These are phyloP conservation scores for Lachancea mirantina DNA, from an alignment of 805 yeast species.

Conservation along the genomic window DNA sequence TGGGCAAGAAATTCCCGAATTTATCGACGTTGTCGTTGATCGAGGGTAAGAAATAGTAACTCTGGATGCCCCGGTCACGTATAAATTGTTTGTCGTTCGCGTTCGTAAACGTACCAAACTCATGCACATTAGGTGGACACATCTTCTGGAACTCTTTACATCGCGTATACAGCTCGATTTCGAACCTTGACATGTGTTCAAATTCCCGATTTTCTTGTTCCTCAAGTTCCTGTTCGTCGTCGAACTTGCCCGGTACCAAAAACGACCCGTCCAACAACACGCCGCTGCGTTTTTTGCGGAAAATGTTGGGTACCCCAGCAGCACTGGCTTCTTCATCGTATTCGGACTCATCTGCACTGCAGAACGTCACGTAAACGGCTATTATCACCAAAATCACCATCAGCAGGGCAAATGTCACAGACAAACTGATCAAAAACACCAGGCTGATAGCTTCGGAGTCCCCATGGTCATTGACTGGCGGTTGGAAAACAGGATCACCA, in stretches of 20 bases:
- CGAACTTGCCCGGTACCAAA: constrained; percentile 25
- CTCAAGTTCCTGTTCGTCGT: constrained; percentile 20
- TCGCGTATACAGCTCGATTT: constrained; percentile 27
- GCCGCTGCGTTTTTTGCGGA: constrained; percentile 23
- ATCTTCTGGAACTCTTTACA: constrained; percentile 26
- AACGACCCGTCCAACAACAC: constrained; percentile 27
- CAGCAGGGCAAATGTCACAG: constrained; percentile 30
- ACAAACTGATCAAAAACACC: constrained; percentile 29
- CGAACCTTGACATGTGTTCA: constrained; percentile 27
- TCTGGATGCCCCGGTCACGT: constrained; percentile 32
- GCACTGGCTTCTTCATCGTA: constrained; percentile 26
- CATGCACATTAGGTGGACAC: constrained; percentile 27
- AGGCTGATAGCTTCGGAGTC: constrained; percentile 28
- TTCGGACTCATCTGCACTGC: constrained; percentile 28
- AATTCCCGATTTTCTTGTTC: constrained; percentile 23
- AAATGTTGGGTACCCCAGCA: constrained; percentile 17
- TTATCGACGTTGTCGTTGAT: constrained; percentile 30
- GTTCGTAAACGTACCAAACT: constrained; percentile 27
- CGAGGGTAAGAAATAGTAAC: constrained; percentile 29
- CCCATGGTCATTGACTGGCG: constrained; percentile 13
- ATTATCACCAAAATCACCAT: constrained; percentile 27
- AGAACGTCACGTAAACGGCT: constrained; percentile 30
- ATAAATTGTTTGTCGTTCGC: constrained; percentile 23
- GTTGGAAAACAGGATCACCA: constrained; percentile 6
- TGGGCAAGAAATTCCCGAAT: constrained; percentile 29